Evolutionary conservation across 1,139 yeast species (phyloP).

Genomic region (Hanseniaspora gamundiae): DNA sequence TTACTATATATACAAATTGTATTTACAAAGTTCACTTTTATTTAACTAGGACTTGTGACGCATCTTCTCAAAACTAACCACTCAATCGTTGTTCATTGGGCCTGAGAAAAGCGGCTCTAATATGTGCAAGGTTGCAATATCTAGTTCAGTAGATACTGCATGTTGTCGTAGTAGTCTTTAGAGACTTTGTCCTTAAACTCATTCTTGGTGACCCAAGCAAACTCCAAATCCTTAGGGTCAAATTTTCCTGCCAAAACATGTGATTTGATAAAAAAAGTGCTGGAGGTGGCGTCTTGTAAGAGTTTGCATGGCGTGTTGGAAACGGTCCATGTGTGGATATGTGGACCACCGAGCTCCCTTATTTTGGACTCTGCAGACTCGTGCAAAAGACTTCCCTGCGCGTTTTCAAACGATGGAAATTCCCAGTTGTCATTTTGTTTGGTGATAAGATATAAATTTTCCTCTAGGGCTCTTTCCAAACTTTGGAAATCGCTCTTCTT

Average conservation of each 20-base stretch:
- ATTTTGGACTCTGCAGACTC: constrained; percentile 67
- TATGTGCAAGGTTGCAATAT: background rate
- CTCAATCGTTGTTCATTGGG: too few relatives aligned
- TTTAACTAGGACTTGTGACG: too few relatives aligned
- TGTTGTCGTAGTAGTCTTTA: constrained; percentile 40
- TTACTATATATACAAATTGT: background rate
- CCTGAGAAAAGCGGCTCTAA: too few relatives aligned
- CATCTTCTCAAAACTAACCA: too few relatives aligned
- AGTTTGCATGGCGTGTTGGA: constrained; percentile 82
- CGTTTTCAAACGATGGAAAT: constrained; percentile 56
- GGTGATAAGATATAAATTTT: constrained; percentile 68
- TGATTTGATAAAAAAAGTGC: constrained; percentile 61
- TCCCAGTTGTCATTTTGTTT: constrained; percentile 44
- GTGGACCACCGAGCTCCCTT: constrained; percentile 56
- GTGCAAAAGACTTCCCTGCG: constrained; percentile 35
- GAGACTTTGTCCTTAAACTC: constrained; percentile 53
- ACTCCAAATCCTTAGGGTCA: constrained; percentile 38
- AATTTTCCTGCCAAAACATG: constrained; percentile 86
- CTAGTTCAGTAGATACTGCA: constrained; percentile 41
- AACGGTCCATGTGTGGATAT: constrained; percentile 78
- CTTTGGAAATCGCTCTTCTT: constrained; percentile 44
- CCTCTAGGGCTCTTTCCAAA: constrained; percentile 65
- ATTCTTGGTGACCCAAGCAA: constrained; percentile 75
- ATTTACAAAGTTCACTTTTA: too few relatives aligned
- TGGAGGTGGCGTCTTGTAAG: constrained; percentile 23